phyloP scores from a whole-genome alignment of 2,329 filamentous ascomycete genomes.

The Beauveria australis region DNA sequence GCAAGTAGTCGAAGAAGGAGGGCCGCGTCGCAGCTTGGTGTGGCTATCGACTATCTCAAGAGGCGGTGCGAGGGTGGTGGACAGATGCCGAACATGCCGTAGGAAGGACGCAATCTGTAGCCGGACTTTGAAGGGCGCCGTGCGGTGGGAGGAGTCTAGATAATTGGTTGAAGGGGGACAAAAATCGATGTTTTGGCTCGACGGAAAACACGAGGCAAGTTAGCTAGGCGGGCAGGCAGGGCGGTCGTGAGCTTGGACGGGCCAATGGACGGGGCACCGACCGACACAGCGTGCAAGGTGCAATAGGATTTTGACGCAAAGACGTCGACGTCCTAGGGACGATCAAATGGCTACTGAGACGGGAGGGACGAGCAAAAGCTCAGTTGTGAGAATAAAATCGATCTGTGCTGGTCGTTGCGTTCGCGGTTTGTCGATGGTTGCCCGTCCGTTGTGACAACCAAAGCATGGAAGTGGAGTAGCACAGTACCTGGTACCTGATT shows the following conservation, averaged over 20 bases:
- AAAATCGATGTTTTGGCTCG: not conserved
- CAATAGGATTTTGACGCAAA: not conserved
- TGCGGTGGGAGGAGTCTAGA: not conserved
- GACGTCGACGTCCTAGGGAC: not conserved
- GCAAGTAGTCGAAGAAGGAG: not conserved
- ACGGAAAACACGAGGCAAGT: not conserved
- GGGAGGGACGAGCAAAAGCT: not conserved
- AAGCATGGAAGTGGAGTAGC: constrained; percentile 10
- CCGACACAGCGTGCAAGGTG: not conserved
- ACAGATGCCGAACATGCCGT: not conserved
- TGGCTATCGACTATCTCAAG: not conserved
- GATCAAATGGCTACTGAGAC: not conserved
- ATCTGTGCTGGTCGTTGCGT: not conserved
- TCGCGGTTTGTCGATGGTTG: not conserved
- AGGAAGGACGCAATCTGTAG: not conserved
- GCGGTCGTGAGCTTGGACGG: constrained; percentile 6
- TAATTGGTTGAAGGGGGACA: not conserved
- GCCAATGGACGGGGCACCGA: not conserved
- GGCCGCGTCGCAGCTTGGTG: not conserved
- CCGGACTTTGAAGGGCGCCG: not conserved
- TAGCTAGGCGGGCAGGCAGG: not conserved
- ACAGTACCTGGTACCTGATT: constrained; percentile 10
- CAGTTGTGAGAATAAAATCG: not conserved
- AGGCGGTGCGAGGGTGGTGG: not conserved
- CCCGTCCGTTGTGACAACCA: constrained; percentile 2